Conservation (phyloP, 352 stramenopile genomes). For the Globisporangium apiculatum region DNA sequence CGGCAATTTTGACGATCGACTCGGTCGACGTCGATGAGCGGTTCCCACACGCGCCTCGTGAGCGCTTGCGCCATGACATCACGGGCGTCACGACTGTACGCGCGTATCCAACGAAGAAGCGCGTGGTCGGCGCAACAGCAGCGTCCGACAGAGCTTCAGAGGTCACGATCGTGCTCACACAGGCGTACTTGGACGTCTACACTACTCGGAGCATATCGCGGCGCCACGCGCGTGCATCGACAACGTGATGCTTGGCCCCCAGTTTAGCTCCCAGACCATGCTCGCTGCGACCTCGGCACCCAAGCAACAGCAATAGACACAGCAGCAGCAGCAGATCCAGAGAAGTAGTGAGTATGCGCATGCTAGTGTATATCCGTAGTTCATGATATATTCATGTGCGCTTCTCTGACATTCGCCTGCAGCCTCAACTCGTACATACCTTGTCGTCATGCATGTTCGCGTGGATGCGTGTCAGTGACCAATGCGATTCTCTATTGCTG, state of each 20-base stretch:
- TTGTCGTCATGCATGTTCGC: no score
- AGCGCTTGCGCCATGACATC: constrained; percentile 17
- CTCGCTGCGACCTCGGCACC: neutral
- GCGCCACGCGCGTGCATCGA: neutral
- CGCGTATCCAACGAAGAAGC: neutral
- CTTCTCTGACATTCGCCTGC: no score
- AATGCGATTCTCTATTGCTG: no score
- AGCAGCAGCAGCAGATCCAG: neutral
- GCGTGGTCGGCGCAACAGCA: neutral
- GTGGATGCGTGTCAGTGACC: no score
- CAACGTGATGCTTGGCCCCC: neutral
- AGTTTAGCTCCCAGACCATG: neutral
- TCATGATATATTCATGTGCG: neutral
- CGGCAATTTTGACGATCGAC: constrained; percentile 32
- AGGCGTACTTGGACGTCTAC: constrained; percentile 1
- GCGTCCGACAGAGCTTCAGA: neutral
- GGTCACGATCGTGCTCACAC: neutral
- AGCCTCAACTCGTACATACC: no score
- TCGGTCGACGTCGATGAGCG: constrained; percentile 37
- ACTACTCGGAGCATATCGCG: neutral
- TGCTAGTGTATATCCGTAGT: neutral
- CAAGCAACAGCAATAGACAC: neutral
- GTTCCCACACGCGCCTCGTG: constrained; percentile 18
- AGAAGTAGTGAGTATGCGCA: neutral
- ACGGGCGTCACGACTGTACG: constrained; percentile 2